Conservation (phyloP, 78 protist genomes). For the Trichosphaerium sp. region DNA sequence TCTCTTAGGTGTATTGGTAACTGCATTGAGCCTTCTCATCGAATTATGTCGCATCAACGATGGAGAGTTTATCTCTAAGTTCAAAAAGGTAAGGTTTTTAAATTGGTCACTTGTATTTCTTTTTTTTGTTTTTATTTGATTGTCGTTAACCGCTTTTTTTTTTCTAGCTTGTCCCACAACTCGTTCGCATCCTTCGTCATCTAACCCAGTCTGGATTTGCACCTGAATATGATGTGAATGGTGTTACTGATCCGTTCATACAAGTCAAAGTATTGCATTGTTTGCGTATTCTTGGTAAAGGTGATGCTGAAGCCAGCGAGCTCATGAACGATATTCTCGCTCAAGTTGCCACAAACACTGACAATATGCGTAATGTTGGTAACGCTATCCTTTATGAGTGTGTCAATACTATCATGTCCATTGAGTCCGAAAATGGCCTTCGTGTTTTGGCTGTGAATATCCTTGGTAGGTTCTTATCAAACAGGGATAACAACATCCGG, state of each 20-base stretch:
- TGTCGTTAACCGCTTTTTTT: not conserved
- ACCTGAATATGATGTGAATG: slow-evolving; percentile 92
- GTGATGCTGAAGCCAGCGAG: slow-evolving; percentile 59
- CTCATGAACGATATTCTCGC: slow-evolving; percentile 92
- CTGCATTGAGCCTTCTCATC: slow-evolving; percentile 61
- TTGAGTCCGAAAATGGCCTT: slow-evolving; percentile 71
- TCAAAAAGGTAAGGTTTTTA: slow-evolving; percentile 23
- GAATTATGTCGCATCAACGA: slow-evolving; percentile 53
- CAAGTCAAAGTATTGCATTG: slow-evolving; percentile 82
- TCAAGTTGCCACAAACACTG: slow-evolving; percentile 93
- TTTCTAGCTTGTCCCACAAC: slow-evolving; percentile 46
- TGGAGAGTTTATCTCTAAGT: too few species aligned
- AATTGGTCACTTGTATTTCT: slow-evolving; percentile 6
- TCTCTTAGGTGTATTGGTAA: slow-evolving; percentile 78
- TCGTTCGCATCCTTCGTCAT: slow-evolving; percentile 59
- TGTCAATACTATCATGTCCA: slow-evolving; percentile 85
- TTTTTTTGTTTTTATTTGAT: not conserved
- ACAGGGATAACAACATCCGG: slow-evolving; percentile 90
- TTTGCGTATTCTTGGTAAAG: slow-evolving; percentile 78
- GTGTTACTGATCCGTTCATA: slow-evolving; percentile 95
- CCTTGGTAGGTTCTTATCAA: slow-evolving; percentile 85
- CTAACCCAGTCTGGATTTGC: slow-evolving; percentile 65
- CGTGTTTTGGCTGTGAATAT: slow-evolving; percentile 88
- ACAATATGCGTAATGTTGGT: slow-evolving; percentile 78
- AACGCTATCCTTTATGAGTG: slow-evolving; percentile 92